Conservation (phyloP, 1,139 yeast genomes). For the Yamadazyma sp. region DNA sequence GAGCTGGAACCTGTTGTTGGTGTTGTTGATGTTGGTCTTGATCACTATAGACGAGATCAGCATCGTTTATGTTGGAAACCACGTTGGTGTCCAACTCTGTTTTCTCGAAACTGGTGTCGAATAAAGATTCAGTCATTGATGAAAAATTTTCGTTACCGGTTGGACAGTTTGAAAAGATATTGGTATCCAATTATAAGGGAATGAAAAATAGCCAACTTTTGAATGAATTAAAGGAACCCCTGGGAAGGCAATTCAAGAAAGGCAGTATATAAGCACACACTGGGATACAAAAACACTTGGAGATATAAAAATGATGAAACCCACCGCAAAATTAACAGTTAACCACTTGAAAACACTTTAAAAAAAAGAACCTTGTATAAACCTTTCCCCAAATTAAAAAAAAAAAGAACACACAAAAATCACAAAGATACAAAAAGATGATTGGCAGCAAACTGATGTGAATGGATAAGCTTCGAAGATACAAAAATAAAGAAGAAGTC, state of each 20-base stretch:
- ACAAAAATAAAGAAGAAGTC: neutral
- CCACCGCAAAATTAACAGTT: neutral
- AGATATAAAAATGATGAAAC: conserved; percentile 2
- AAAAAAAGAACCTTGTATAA: neutral
- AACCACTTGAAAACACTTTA: conserved; percentile 1
- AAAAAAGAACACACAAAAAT: conserved; percentile 2
- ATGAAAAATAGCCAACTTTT: neutral
- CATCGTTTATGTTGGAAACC: conserved; percentile 20
- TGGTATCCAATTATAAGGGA: neutral
- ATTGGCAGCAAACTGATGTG: too few species aligned
- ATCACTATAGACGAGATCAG: conserved; percentile 3
- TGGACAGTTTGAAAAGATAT: too few species aligned
- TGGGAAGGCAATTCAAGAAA: neutral
- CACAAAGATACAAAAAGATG: conserved; percentile 3
- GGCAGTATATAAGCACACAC: conserved; percentile 1
- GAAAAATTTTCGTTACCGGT: too few species aligned
- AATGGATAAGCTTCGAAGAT: neutral
- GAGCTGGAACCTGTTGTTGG: too few species aligned
- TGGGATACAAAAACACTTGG: conserved; percentile 1
- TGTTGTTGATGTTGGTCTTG: neutral
- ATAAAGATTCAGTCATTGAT: conserved; percentile 43
- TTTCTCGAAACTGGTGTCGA: conserved; percentile 27
- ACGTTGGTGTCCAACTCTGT: conserved; percentile 7
- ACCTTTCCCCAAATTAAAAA: neutral
- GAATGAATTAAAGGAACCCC: neutral